Conservation (phyloP, 306 rosid genomes). For the Dryas alaskensis region DNA sequence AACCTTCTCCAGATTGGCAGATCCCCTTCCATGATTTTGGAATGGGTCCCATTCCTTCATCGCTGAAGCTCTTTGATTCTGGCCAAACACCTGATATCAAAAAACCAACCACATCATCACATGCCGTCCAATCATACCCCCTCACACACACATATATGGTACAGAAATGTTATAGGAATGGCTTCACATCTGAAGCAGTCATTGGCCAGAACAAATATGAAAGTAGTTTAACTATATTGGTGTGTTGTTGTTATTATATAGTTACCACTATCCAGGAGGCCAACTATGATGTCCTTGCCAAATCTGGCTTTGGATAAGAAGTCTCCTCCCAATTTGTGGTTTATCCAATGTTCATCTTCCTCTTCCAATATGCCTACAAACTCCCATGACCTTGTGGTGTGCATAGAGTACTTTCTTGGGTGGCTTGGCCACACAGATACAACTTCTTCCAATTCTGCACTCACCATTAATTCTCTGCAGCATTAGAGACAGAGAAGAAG, state of each 20-base stretch:
- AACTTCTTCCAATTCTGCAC: slow-evolving; percentile 26
- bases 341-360: slow-evolving; percentile 18
- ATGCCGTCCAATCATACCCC: not conserved
- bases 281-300: slow-evolving; percentile 63
- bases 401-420: slow-evolving; percentile 32
- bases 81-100: slow-evolving; percentile 74
- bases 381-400: slow-evolving; percentile 41
- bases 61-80: slow-evolving; percentile 75
- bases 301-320: slow-evolving; percentile 50
- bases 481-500: not conserved
- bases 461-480: slow-evolving; percentile 5
- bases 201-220: not conserved
- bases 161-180: no score
- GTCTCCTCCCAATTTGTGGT: slow-evolving; percentile 23
- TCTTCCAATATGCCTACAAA: slow-evolving; percentile 31
- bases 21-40: slow-evolving; percentile 79
- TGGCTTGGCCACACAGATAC: slow-evolving; percentile 27
- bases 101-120: not conserved
- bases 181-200: not conserved
- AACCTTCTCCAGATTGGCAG: slow-evolving; percentile 65
- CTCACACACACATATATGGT: not conserved
- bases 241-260: not conserved
- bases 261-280: slow-evolving; percentile 69
- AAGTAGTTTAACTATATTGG: not conserved
- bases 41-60: slow-evolving; percentile 66